Percentiles rank a stretch among this genome's conserved stretches.
Evolutionary conservation across 108 stramenopile genomes (phyloP).

Genomic region (Chaetoceros muelleri): DNA sequence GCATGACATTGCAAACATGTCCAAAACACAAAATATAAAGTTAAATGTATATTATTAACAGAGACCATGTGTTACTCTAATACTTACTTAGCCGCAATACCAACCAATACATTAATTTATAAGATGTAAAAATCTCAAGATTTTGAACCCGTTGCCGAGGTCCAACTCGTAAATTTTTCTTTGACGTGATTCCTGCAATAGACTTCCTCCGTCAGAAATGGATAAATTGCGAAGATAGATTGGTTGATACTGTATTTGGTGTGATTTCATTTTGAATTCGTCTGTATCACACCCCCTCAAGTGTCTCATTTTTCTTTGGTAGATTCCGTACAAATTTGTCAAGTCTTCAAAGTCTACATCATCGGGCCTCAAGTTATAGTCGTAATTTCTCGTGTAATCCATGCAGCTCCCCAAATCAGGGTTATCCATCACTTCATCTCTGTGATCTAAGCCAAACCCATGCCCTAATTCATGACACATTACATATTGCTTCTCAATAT

Average conservation of each 20-base stretch:
- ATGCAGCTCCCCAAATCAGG: constrained; percentile 15
- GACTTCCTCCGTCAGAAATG: not conserved
- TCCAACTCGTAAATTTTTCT: not conserved
- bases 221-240: not conserved
- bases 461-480: constrained; percentile 50
- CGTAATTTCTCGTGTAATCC: constrained; percentile 52
- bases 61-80: too few relatives aligned
- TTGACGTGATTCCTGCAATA: not conserved
- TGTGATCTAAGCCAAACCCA: constrained; percentile 30
- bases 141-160: not conserved
- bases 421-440: constrained; percentile 37
- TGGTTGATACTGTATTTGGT: not conserved
- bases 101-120: too few relatives aligned
- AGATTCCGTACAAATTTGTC: constrained; percentile 42
- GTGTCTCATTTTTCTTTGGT: too few relatives aligned
- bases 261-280: not conserved
- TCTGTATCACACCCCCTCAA: not conserved
- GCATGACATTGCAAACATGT: too few relatives aligned
- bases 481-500: constrained; percentile 17
- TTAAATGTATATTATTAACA: too few relatives aligned
- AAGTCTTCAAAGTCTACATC: constrained; percentile 36
- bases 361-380: constrained; percentile 40
- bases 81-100: too few relatives aligned
- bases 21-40: too few relatives aligned
- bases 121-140: too few relatives aligned